Conservation (phyloP, 2,329 filamentous ascomycete species). For the Colletotrichum karsti region DNA sequence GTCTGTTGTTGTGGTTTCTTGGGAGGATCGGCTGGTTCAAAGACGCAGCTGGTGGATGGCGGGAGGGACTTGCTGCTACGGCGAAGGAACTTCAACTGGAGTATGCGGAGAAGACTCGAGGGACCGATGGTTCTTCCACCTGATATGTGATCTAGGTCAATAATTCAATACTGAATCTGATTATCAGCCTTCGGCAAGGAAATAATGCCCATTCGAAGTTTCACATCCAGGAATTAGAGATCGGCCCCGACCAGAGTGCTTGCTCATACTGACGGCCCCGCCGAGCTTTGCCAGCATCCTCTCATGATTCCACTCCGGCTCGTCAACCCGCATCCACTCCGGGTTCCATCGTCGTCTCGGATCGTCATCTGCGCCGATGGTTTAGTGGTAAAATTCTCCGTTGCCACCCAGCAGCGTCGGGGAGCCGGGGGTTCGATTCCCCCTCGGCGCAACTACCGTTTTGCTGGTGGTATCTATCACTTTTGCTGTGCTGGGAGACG, state of each 20-base stretch:
- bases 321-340: fast-evolving
- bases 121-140: neutral
- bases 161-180: too few relatives aligned
- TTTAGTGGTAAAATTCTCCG: slow-evolving; percentile 2
- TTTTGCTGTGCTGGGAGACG: too few relatives aligned
- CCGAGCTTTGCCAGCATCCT: neutral
- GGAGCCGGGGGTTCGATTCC: neutral
- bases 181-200: too few relatives aligned
- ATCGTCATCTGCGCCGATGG: neutral
- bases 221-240: too few relatives aligned
- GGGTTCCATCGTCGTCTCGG: fast-evolving
- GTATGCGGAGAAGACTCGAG: neutral
- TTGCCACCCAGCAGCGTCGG: neutral
- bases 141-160: neutral
- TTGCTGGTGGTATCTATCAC: fast-evolving
- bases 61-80: slow-evolving; percentile 41
- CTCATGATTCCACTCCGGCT: neutral
- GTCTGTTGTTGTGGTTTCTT: slow-evolving; percentile 50
- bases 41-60: slow-evolving; percentile 50
- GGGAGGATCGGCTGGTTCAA: slow-evolving; percentile 40
- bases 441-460: neutral
- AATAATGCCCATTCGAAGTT: too few relatives aligned
- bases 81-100: slow-evolving; percentile 32
- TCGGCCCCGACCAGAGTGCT: too few relatives aligned
- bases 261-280: neutral